Percentiles rank a stretch among this genome's conserved stretches.
phyloP scores from a whole-genome alignment of 495 filamentous ascomycete species.

The Penicillium diatomitis region DNA sequence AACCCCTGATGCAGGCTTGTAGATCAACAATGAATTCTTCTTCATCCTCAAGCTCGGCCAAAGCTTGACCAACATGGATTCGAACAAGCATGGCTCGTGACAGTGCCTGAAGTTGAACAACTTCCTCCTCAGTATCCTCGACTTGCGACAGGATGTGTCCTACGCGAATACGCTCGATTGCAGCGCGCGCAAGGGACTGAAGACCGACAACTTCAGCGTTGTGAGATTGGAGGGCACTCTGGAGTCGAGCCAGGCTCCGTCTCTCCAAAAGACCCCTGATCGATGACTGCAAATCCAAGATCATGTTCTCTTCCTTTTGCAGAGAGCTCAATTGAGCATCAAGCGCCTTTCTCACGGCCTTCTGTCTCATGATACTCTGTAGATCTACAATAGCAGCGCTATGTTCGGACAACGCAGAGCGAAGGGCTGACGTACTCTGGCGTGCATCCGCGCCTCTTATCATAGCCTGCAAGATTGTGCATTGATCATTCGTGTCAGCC shows the following conservation, averaged over 20 bases:
- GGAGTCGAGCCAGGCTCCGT: constrained; percentile 31
- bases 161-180: constrained; percentile 63
- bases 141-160: constrained; percentile 63
- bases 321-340: constrained; percentile 25
- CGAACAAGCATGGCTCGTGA: constrained; percentile 72
- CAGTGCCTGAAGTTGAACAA: constrained; percentile 61
- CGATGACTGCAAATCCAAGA: constrained; percentile 40
- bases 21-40: constrained; percentile 66
- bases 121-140: constrained; percentile 69
- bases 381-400: constrained; percentile 16
- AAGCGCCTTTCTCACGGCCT: constrained; percentile 27
- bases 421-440: constrained; percentile 16
- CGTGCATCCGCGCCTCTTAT: constrained; percentile 30
- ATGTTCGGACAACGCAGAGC: constrained; percentile 21
- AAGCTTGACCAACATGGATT: constrained; percentile 54
- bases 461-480: constrained; percentile 32
- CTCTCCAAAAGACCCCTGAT: constrained; percentile 38
- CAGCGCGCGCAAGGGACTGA: constrained; percentile 66
- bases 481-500: constrained; percentile 14
- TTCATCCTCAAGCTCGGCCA: constrained; percentile 69
- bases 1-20: constrained; percentile 67
- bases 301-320: constrained; percentile 19
- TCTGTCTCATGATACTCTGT: constrained; percentile 27
- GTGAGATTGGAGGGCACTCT: constrained; percentile 51
- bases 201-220: constrained; percentile 49